Evolutionary conservation across 148 eudicot genomes (phyloP), one percentile per base, ranked within the genome.

Genomic region (Spergularia marina): DNA sequence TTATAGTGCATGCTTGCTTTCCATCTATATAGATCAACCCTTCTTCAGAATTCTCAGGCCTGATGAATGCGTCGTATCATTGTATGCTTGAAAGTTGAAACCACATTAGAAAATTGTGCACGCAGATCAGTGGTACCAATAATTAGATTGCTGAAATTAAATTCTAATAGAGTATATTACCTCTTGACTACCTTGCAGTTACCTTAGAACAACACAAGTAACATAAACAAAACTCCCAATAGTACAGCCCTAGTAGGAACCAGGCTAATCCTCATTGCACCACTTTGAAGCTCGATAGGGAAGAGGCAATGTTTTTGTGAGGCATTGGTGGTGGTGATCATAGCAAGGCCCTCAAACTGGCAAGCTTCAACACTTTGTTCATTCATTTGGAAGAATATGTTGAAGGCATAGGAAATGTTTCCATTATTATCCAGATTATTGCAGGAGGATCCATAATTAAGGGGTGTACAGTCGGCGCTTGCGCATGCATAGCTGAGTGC

Each of bases 301-400:
- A 87, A 92, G 0, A 82, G 69, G 47, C 95, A 90, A 0, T 65
- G 36, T 0, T 68, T 71, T 0, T 60, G 62, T 0, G 97, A 82
- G 4, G 80, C 81, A 64, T 92, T 85, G 0, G 40, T 23, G 3
- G 13, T 12, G 11, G 76, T 77, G 1, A 87, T 77, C 70, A 68
- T 83, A 11, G 85, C 97, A 70, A 87, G 75, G 12, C 97, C 96
- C 0, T 84, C 60, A 51, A 92, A 92, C 12, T 83, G 58, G 30
- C 98, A 92, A 3, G 93, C 82, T 64, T 77, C 80, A 1, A 86
- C 87, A 53, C 82, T 83, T 59, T 91, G 97, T 30, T 84, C 80
- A 8, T 84, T 79, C 85, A 85, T 86, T 34, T 91, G 97, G 79
- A 83, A 91, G 61, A 34, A 89, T 78, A 76, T 84, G 70, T 91